Conservation (phyloP, 2,329 filamentous ascomycete species). For the Fusarium sp. region DNA sequence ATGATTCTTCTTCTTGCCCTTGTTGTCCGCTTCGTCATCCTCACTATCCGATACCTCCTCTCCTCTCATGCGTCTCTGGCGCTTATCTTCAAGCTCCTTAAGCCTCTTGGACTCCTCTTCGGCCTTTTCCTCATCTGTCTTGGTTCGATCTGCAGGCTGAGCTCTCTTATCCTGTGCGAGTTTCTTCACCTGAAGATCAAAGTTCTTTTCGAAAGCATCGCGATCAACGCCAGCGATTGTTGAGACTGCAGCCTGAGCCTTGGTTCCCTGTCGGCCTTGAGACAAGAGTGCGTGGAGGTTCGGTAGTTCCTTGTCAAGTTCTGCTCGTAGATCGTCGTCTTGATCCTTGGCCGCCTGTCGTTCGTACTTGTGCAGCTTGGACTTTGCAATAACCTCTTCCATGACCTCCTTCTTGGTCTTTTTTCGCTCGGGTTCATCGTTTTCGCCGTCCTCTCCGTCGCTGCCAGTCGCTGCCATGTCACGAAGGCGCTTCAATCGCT, state of each 20-base stretch:
- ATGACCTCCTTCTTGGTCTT: conserved; percentile 97
- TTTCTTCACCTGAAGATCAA: conserved; percentile 83
- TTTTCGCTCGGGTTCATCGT: conserved; percentile 77
- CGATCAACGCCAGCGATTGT: conserved; percentile 65
- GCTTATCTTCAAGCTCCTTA: conserved; percentile 81
- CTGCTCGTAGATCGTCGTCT: conserved; percentile 84
- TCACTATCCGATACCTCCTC: conserved; percentile 74
- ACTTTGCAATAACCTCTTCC: conserved; percentile 97
- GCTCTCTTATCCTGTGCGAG: conserved; percentile 85
- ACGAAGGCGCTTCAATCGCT: conserved; percentile 65
- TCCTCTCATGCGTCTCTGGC: conserved; percentile 85
- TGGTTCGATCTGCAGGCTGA: conserved; percentile 83
- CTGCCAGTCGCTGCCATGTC: conserved; percentile 54
- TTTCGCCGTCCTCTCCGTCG: conserved; percentile 58
- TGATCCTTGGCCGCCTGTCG: conserved; percentile 91
- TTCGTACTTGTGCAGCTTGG: conserved; percentile 93
- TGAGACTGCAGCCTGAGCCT: conserved; percentile 41
- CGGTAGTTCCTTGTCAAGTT: conserved; percentile 83
- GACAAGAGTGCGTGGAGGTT: conserved; percentile 77
- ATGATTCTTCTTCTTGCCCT: conserved; percentile 49
- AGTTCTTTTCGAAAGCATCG: conserved; percentile 79
- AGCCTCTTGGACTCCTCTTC: conserved; percentile 79
- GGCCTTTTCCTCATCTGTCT: conserved; percentile 86
- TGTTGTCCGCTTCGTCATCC: conserved; percentile 57
- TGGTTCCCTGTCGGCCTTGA: conserved; percentile 54